Evolutionary conservation across 371 early-diverging fungal species (phyloP), one percentile per base, ranked within the genome.

Genomic region (Lichtheimia corymbifera): DNA sequence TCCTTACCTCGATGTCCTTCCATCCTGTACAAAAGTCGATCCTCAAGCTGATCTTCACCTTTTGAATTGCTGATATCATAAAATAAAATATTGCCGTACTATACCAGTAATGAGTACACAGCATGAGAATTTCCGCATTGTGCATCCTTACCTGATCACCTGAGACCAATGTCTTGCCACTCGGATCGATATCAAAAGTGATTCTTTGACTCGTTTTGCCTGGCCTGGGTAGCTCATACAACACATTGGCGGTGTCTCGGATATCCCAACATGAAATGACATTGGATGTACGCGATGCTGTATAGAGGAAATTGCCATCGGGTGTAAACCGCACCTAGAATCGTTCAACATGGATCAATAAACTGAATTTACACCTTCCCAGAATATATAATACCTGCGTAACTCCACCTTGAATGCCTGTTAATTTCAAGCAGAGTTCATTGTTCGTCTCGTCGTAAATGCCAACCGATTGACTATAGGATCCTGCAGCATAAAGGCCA

Each of bases 221-320:
- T 11, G 70, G 66, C 6, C 91, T 68, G 13, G 76, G 71, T 12
- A 85, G 58, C 14, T 76, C 70, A 54, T 71, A 79, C 27, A 89
- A 54, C 0, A 84, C 67, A 20, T 86, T 75, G 6, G 82, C 84
- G 6, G 89, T 82, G 50, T 89, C 79, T 9, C 91, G 80, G 42
- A 89, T 83, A 73, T 91, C 91, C 90, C 91, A 89, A 59, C 87
- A 87, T 1, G 73, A 63, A 15, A 91, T 83, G 13, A 20, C 54
- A 28, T 85, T 62, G 5, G 82, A 65, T 50, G 81, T 79, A 17
- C 91, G 79, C 5, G 85, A 83, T 7, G 83, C 85, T 0, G 86
- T 76, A 58, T 80, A 91, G 18, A 91, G 66, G 25, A 79, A 76
- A 2, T 61, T 55, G 0, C 90, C 90, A 64, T 88, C 86, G 0